phyloP scores from a whole-genome alignment of 371 early-diverging fungal species.

The Mucor racemosus region DNA sequence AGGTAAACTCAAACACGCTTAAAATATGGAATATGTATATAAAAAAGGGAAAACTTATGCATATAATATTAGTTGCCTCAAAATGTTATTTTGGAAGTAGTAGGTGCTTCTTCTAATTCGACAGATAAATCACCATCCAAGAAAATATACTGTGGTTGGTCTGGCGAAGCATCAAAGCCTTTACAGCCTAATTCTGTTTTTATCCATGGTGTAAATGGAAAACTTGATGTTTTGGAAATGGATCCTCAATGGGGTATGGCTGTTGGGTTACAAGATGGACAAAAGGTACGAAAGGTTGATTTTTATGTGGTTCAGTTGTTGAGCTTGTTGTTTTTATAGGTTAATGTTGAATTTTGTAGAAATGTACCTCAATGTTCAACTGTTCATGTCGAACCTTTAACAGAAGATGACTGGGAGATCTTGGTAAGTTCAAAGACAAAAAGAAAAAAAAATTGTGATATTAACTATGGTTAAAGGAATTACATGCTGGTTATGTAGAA shows the following conservation, averaged over 20 bases:
- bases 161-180: conserved; percentile 63
- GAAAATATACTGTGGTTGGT: conserved; percentile 72
- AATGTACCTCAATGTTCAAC: conserved; percentile 63
- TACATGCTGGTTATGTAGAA: conserved; percentile 83
- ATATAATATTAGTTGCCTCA: conserved; percentile 49
- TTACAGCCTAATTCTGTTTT: conserved; percentile 45
- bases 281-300: conserved; percentile 52
- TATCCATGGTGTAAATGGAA: conserved; percentile 46
- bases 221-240: conserved; percentile 69
- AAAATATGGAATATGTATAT: neutral
- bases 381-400: conserved; percentile 79
- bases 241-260: conserved; percentile 73
- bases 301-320: neutral
- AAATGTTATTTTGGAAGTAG: conserved; percentile 67
- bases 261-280: conserved; percentile 69
- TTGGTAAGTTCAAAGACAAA: conserved; percentile 49
- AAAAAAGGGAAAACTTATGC: neutral
- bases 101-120: conserved; percentile 15
- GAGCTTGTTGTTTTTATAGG: conserved; percentile 34
- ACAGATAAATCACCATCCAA: conserved; percentile 21
- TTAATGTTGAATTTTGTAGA: conserved; percentile 66
- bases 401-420: conserved; percentile 90
- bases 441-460: neutral
- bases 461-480: conserved; percentile 54
- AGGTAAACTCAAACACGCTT: conserved; percentile 42